Evolutionary conservation across 2,329 filamentous ascomycete species (phyloP).

Genomic region (Cercospora nicotianae): DNA sequence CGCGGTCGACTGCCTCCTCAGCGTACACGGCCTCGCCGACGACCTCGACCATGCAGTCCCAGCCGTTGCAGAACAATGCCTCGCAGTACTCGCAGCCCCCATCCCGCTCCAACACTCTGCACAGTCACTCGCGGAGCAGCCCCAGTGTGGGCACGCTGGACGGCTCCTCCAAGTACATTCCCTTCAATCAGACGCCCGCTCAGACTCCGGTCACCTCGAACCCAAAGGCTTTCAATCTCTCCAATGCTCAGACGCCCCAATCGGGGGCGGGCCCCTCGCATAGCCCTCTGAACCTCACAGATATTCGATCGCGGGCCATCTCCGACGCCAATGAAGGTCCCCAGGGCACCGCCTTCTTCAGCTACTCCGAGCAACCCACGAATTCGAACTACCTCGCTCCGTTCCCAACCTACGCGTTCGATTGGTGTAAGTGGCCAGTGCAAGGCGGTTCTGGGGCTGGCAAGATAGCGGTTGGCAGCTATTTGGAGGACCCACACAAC

Average conservation of each 20-base stretch:
- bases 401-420: conserved; percentile 94
- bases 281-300: conserved; percentile 84
- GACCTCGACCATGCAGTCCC: conserved; percentile 57
- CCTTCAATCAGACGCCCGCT: conserved; percentile 64
- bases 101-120: conserved; percentile 66
- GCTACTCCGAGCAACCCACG: conserved; percentile 63
- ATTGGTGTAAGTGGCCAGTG: conserved; percentile 98
- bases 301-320: conserved; percentile 85
- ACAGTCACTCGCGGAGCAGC: conserved; percentile 77
- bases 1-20: conserved; percentile 54
- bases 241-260: conserved; percentile 55
- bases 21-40: conserved; percentile 58
- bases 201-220: conserved; percentile 43
- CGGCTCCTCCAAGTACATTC: conserved; percentile 57
- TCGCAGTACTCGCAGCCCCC: conserved; percentile 61
- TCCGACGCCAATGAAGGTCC: conserved; percentile 73
- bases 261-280: conserved; percentile 63
- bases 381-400: conserved; percentile 93
- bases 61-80: conserved; percentile 51
- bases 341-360: conserved; percentile 61
- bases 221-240: conserved; percentile 60
- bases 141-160: conserved; percentile 58
- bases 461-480: conserved; percentile 93
- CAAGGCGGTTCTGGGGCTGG: conserved; percentile 74
- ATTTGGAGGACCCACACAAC: conserved; percentile 96